Conservation (phyloP, 352 stramenopile genomes). For the Globisporangium paddicum region DNA sequence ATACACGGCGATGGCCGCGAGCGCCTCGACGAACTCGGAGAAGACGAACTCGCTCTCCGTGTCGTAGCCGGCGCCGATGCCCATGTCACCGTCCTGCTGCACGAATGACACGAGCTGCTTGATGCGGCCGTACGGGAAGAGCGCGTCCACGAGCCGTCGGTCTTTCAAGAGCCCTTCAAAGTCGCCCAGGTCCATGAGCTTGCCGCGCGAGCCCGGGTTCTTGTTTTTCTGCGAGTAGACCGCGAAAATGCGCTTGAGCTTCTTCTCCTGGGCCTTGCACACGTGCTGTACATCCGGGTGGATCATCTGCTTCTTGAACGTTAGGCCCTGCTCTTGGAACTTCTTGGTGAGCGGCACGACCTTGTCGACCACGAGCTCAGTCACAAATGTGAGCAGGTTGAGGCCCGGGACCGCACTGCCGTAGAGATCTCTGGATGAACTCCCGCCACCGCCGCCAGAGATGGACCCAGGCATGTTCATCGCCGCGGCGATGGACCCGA, state of each 20-base stretch:
- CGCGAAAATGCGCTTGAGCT: conserved; percentile 69
- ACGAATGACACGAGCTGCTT: conserved; percentile 79
- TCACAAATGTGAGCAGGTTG: conserved; percentile 36
- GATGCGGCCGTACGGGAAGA: conserved; percentile 67
- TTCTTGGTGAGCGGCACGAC: conserved; percentile 70
- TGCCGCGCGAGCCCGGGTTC: conserved; percentile 60
- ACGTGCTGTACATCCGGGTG: conserved; percentile 71
- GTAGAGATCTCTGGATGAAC: neutral
- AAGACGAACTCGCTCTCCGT: conserved; percentile 76
- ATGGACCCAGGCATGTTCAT: conserved; percentile 22
- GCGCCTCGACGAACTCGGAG: conserved; percentile 69
- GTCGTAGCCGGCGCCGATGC: conserved; percentile 46
- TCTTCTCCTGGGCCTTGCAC: conserved; percentile 72
- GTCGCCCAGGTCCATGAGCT: conserved; percentile 64
- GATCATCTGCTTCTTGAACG: conserved; percentile 85
- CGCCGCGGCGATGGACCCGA: conserved; percentile 25
- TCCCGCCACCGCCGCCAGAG: neutral
- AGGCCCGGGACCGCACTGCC: neutral
- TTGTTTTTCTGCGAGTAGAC: conserved; percentile 75
- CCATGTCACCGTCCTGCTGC: conserved; percentile 66
- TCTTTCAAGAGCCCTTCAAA: conserved; percentile 77
- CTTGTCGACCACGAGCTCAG: conserved; percentile 59
- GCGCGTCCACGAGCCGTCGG: conserved; percentile 52
- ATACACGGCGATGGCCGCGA: conserved; percentile 66
- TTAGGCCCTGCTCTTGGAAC: conserved; percentile 73